phyloP scores from a whole-genome alignment of 2,329 filamentous ascomycete species.

The Cytospora paraplurivora region DNA sequence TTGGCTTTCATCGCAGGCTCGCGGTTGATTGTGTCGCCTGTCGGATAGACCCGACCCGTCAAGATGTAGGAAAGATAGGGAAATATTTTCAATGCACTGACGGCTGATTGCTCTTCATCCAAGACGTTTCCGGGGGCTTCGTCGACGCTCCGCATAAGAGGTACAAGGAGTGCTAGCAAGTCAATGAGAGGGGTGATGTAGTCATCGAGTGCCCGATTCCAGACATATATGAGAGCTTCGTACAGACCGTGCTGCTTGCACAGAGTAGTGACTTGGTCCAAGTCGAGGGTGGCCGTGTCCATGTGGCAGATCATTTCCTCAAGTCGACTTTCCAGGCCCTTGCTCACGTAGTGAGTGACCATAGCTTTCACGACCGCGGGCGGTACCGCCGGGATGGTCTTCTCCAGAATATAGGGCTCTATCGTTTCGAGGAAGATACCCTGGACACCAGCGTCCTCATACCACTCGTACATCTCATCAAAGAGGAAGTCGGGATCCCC shows the following conservation, averaged over 20 bases:
- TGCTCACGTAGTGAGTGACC: conserved; percentile 76
- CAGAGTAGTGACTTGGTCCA: conserved; percentile 86
- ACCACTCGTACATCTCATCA: conserved; percentile 87
- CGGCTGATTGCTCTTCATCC: conserved; percentile 62
- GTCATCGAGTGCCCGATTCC: conserved; percentile 87
- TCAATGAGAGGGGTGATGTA: conserved; percentile 91
- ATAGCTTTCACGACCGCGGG: conserved; percentile 84
- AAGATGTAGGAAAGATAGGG: conserved; percentile 91
- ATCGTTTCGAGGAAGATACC: conserved; percentile 84
- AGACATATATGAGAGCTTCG: conserved; percentile 94
- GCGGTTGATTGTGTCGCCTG: conserved; percentile 73
- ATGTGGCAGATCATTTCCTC: conserved; percentile 96
- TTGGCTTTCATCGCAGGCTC: conserved; percentile 76
- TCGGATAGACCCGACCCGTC: conserved; percentile 90
- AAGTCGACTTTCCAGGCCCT: conserved; percentile 73
- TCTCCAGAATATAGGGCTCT: conserved; percentile 84
- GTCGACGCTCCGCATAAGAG: conserved; percentile 58
- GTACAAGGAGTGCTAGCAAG: conserved; percentile 69
- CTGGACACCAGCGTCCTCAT: conserved; percentile 73
- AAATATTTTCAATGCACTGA: conserved; percentile 87
- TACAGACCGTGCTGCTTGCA: conserved; percentile 93
- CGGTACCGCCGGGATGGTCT: conserved; percentile 72
- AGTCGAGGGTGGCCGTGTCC: conserved; percentile 85
- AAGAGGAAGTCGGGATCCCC: conserved; percentile 82
- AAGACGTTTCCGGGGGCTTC: conserved; percentile 55